Evolutionary conservation across 441 rosid species (phyloP).

Genomic region (Erodium texanum): DNA sequence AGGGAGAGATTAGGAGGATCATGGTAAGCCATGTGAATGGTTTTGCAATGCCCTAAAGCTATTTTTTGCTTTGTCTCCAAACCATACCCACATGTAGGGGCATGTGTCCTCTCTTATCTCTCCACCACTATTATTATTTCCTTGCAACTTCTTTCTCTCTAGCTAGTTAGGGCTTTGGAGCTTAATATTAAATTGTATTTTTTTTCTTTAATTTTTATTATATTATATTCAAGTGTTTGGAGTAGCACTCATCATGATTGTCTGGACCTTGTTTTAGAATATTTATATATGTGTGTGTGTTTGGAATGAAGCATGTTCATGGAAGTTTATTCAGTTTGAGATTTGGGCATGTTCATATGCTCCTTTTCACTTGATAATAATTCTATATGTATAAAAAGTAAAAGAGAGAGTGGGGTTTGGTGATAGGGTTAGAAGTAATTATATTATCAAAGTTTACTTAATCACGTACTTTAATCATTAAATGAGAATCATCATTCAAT

Average conservation of each 20-base stretch:
- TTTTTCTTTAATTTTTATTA: not conserved
- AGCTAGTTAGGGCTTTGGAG: not conserved
- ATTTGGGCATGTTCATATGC: too few relatives aligned
- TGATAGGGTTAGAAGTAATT: too few relatives aligned
- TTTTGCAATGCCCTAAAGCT: constrained; percentile 29
- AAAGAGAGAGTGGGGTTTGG: too few relatives aligned
- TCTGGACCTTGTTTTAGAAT: not conserved
- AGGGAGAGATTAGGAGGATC: constrained; percentile 15
- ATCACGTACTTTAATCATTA: too few relatives aligned
- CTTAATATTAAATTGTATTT: not conserved
- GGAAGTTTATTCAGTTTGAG: not conserved
- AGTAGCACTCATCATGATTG: not conserved
- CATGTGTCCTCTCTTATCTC: constrained; percentile 18
- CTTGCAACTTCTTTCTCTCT: constrained; percentile 22
- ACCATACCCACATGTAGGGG: constrained; percentile 62
- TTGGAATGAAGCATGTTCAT: not conserved
- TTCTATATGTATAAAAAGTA: too few relatives aligned
- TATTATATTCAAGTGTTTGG: not conserved
- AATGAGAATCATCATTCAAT: too few relatives aligned
- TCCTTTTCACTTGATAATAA: too few relatives aligned
- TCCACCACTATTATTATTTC: constrained; percentile 11
- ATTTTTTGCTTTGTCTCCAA: constrained; percentile 57
- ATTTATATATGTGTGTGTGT: not conserved
- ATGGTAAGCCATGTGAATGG: constrained; percentile 51
- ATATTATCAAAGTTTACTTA: too few relatives aligned